These are phyloP conservation scores for Lunularia cruciata DNA, from an alignment of 225 moss, liverwort and hornwort species.

Conservation along the genomic window DNA sequence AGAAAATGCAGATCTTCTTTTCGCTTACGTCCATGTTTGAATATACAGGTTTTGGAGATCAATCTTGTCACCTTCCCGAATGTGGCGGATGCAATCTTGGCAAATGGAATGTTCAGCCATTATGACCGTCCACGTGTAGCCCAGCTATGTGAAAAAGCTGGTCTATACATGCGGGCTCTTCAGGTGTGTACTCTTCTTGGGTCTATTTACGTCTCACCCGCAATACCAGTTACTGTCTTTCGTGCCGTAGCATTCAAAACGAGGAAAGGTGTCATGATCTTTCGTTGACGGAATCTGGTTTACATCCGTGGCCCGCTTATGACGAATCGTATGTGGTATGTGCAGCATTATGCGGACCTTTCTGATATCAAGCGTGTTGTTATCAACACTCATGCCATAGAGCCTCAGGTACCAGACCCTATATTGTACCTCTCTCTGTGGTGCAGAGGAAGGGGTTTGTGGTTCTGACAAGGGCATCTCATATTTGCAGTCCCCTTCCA, in stretches of 20 bases:
- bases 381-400: constrained; percentile 97
- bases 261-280: too few relatives aligned
- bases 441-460: too few relatives aligned
- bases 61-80: constrained; percentile 98
- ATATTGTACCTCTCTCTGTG: too few relatives aligned
- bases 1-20: too few relatives aligned
- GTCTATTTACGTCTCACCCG: too few relatives aligned
- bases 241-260: too few relatives aligned
- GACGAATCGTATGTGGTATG: neutral
- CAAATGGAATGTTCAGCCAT: constrained; percentile 95
- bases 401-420: constrained; percentile 69
- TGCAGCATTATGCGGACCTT: constrained; percentile 92
- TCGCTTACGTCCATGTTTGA: neutral
- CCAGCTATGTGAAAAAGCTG: constrained; percentile 99
- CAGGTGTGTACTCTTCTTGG: constrained; percentile 59
- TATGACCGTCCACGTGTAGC: constrained; percentile 98
- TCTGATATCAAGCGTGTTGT: constrained; percentile 96
- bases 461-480: too few relatives aligned
- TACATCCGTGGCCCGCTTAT: too few relatives aligned
- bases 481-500: too few relatives aligned
- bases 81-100: constrained; percentile 97
- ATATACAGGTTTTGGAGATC: constrained; percentile 85
- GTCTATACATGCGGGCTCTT: constrained; percentile 97
- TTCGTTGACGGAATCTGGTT: too few relatives aligned
- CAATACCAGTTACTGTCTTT: too few relatives aligned